Evolutionary conservation across 345 rosid genomes (phyloP), one percentile per base, ranked within the genome.

Genomic region (Eucalyptus decipiens): DNA sequence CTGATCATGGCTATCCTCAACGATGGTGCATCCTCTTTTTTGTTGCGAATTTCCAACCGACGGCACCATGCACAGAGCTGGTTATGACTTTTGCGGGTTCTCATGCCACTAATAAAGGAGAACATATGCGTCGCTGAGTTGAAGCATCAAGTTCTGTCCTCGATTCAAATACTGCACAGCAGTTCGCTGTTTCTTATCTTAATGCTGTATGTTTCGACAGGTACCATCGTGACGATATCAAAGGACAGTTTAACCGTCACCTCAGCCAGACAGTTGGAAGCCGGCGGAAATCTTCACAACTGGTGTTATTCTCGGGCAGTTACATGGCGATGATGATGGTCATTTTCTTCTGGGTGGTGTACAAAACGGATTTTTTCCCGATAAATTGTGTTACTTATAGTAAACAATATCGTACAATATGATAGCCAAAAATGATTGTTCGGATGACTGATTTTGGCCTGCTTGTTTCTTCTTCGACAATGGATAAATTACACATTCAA

Each of bases 1-100:
- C 90, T 94, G 90, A 94, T 94, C 16, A 93, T 93, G 80, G 96
- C 95, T 28, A 94, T 93, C 85, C 94, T 94, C 45, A 69, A 72
- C 12, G 28, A 76, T 11, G 83, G 83, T 76, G 45, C 26, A 43
- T 76, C 83, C 83, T 76, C 83, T 40, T 65, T 65, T 37, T 19
- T 24, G 11, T 19, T 23, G 83, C 47, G 7, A 37, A 76, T 37
- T 76, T 76, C 83, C 83, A 37, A 40, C 83, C 42, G 45, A 76
- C 47, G 24, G 83, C 83, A 37, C 7, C 47, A 76, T 52, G 81
- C 45, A 19, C 42, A 76, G 45, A 11, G 83, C 24, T 21, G 45
- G 28, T 76, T 34, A 37, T 37, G 15, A 37, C 42, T 76, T 69
- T 40, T 11, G 47, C 24, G 85, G 47, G 30, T 11, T 76, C 85